Conservation (phyloP, 805 yeast genomes). For the Nakazawaea peltata region DNA sequence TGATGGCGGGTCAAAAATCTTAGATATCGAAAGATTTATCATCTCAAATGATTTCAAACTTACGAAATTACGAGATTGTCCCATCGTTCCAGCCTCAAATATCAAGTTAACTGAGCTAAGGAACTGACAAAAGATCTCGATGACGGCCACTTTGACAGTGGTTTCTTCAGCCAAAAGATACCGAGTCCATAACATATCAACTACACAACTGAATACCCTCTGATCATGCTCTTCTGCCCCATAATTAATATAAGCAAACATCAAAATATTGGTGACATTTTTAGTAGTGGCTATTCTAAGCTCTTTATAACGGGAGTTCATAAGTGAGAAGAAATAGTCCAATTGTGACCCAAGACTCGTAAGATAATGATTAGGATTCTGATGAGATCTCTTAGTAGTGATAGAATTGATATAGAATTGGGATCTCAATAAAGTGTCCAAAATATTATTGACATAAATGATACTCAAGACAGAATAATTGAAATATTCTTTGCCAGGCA, state of each 20-base stretch:
- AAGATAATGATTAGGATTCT: conserved; percentile 16
- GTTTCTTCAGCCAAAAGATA: conserved; percentile 10
- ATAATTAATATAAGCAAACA: conserved; percentile 21
- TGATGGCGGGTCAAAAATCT: conserved; percentile 19
- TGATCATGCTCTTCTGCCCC: conserved; percentile 20
- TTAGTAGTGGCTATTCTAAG: conserved; percentile 21
- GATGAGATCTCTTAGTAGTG: conserved; percentile 15
- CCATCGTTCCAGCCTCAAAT: conserved; percentile 20
- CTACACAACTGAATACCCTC: conserved; percentile 16
- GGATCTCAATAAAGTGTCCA: conserved; percentile 21
- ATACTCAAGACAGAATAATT: conserved; percentile 23
- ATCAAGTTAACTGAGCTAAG: conserved; percentile 22
- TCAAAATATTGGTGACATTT: conserved; percentile 23
- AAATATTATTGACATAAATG: conserved; percentile 19
- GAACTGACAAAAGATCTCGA: conserved; percentile 23
- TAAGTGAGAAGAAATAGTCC: conserved; percentile 13
- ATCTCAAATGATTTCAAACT: conserved; percentile 20
- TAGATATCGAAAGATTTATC: conserved; percentile 15
- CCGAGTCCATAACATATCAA: conserved; percentile 15
- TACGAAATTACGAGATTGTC: conserved; percentile 21
- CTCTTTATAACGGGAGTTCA: conserved; percentile 21
- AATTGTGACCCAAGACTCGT: conserved; percentile 13
- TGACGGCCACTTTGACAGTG: conserved; percentile 17
- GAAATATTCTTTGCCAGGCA: conserved; percentile 12
- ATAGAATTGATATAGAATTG: conserved; percentile 20